Percentiles rank a stretch among this genome's conserved stretches.
These are phyloP conservation scores for Picochlorum sp. DNA, from an alignment of 139 green algal species.

Conservation along the genomic window DNA sequence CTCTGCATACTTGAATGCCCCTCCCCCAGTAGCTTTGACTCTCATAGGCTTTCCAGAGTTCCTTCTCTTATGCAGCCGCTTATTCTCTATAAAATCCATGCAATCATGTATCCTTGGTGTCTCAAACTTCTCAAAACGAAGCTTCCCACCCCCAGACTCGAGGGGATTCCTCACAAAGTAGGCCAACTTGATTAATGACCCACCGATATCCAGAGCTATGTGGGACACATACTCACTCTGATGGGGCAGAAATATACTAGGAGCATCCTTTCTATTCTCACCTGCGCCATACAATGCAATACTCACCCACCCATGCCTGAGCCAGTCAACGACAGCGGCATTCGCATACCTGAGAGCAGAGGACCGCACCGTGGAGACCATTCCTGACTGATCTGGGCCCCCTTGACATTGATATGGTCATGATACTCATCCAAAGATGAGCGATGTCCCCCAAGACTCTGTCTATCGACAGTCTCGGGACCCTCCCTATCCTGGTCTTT, in stretches of 20 bases:
- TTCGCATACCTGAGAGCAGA: not conserved
- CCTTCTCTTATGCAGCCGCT: conserved; percentile 68
- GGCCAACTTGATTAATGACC: conserved; percentile 94
- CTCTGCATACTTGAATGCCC: conserved; percentile 83
- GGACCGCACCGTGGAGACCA: conserved; percentile 1
- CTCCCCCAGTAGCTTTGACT: conserved; percentile 62
- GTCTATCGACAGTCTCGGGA: too few species aligned
- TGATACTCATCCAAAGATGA: not conserved
- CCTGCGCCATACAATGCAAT: too few species aligned
- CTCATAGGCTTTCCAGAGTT: conserved; percentile 36
- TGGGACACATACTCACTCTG: conserved; percentile 81
- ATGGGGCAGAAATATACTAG: conserved; percentile 86
- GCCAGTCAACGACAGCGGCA: not conserved
- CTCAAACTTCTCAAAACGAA: conserved; percentile 99
- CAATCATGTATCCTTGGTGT: conserved; percentile 72
- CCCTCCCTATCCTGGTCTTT: too few species aligned
- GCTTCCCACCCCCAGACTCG: conserved; percentile 36
- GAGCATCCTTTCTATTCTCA: conserved; percentile 36
- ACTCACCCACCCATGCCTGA: too few species aligned
- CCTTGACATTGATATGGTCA: conserved; percentile 18
- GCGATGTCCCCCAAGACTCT: too few species aligned
- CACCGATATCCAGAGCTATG: conserved; percentile 91
- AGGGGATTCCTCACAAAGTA: conserved; percentile 78
- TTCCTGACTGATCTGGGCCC: conserved; percentile 18
- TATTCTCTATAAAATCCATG: conserved; percentile 92